These are phyloP conservation scores for Linum lewisii DNA, from an alignment of 345 rosid genomes.

Conservation along the genomic window DNA sequence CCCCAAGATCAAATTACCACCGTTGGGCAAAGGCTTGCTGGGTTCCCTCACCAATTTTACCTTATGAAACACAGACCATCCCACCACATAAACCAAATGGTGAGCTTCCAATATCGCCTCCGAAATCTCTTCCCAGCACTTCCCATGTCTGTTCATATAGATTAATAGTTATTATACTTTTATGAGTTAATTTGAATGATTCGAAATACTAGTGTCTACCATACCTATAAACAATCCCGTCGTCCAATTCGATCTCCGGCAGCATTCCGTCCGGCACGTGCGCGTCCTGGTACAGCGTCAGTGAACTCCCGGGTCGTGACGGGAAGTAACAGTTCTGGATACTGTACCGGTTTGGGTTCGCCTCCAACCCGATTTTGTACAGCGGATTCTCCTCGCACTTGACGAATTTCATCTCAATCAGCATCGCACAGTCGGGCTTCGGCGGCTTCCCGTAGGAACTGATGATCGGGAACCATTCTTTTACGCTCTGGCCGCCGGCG, in stretches of 20 bases:
- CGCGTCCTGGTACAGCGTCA: slow-evolving; percentile 80
- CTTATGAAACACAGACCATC: slow-evolving; percentile 80
- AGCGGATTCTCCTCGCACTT: slow-evolving; percentile 36
- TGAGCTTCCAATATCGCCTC: slow-evolving; percentile 80
- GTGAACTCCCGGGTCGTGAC: slow-evolving; percentile 40
- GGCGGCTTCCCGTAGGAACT: slow-evolving; percentile 49
- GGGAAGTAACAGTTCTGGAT: slow-evolving; percentile 61
- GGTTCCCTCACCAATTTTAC: slow-evolving; percentile 67
- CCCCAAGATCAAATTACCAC: slow-evolving; percentile 57
- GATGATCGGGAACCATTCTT: slow-evolving; percentile 63
- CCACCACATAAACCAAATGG: slow-evolving; percentile 63
- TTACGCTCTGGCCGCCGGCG: slow-evolving; percentile 31
- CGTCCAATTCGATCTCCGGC: slow-evolving; percentile 55
- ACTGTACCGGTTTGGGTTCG: slow-evolving; percentile 23
- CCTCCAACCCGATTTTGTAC: slow-evolving; percentile 37
- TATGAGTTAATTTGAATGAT: no score
- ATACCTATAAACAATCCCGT: slow-evolving; percentile 36
- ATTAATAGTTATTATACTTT: no score
- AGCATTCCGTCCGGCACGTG: slow-evolving; percentile 38
- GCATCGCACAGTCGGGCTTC: slow-evolving; percentile 55
- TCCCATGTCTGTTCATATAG: slow-evolving; percentile 22
- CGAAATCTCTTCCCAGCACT: slow-evolving; percentile 92
- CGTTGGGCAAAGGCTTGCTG: slow-evolving; percentile 43
- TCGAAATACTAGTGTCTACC: slow-evolving; percentile 7
- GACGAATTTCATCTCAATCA: slow-evolving; percentile 42